These are phyloP conservation scores for Botrytis fragariae DNA, from an alignment of 2,329 filamentous ascomycete genomes.

Conservation along the genomic window DNA sequence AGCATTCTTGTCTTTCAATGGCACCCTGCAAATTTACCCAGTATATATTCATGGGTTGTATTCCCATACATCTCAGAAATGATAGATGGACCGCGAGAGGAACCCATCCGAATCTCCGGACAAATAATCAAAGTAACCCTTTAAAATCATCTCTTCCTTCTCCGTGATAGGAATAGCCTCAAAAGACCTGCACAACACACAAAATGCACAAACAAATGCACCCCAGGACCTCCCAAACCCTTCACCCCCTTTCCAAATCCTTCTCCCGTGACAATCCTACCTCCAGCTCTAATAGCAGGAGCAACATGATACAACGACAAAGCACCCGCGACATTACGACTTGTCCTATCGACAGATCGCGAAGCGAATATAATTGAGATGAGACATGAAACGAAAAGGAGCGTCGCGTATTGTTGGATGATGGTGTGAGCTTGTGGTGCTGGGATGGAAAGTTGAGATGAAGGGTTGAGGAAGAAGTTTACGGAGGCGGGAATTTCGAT, in stretches of 20 bases:
- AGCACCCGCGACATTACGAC: conserved; percentile 37
- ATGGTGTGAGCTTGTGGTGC: conserved; percentile 40
- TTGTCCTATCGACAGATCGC: conserved; percentile 34
- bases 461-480: conserved; percentile 41
- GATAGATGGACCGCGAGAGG: not conserved
- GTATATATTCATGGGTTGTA: not conserved
- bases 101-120: not conserved
- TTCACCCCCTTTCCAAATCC: not conserved
- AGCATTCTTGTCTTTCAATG: not conserved
- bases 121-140: not conserved
- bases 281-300: conserved; percentile 35
- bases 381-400: conserved; percentile 39
- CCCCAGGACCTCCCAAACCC: conserved; percentile 28
- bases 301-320: conserved; percentile 41
- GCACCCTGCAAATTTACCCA: not conserved
- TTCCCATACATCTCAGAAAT: not conserved
- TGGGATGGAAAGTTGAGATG: conserved; percentile 35
- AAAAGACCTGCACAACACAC: conserved; percentile 21
- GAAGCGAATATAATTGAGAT: conserved; percentile 39
- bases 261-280: conserved; percentile 24
- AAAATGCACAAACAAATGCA: conserved; percentile 33
- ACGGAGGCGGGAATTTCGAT: conserved; percentile 41
- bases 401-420: conserved; percentile 42
- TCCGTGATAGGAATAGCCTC: conserved; percentile 4
- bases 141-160: not conserved